A percentile compares a stretch with the other conserved stretches of the same genome.
These are phyloP conservation scores for Blastocystis sp. DNA, from an alignment of 352 stramenopile species.

Conservation along the genomic window DNA sequence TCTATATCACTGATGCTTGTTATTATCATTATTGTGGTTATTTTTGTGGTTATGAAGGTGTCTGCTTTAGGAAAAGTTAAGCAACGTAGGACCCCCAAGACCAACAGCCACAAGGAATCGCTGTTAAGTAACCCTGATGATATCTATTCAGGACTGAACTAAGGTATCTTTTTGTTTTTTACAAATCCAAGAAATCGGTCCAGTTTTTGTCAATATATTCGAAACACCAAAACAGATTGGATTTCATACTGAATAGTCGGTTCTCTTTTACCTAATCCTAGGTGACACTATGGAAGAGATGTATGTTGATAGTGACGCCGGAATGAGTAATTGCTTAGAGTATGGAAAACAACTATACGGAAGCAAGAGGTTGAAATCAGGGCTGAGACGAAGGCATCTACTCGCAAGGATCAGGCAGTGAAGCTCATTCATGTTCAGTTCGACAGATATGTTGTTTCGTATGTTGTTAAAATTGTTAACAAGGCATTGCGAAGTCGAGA, in stretches of 20 bases:
- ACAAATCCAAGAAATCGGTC: not conserved
- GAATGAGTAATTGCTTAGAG: not conserved
- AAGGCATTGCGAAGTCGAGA: conserved; percentile 11
- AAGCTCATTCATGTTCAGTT: conserved; percentile 19
- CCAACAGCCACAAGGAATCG: not conserved
- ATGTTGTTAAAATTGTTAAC: conserved; percentile 37
- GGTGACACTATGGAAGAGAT: conserved; percentile 19
- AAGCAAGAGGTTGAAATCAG: conserved; percentile 13
- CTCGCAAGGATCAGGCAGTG: conserved; percentile 5
- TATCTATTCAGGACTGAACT: not conserved
- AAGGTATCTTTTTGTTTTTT: not conserved
- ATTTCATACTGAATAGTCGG: not conserved
- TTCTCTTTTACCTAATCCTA: not conserved
- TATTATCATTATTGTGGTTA: not conserved
- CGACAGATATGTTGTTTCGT: conserved; percentile 21
- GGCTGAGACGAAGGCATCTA: not conserved
- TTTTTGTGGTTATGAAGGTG: conserved; percentile 3
- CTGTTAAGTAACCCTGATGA: not conserved
- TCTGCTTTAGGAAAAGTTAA: not conserved
- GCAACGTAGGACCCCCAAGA: not conserved
- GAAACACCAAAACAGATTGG: not conserved
- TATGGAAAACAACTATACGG: conserved; percentile 34
- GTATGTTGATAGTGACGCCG: not conserved
- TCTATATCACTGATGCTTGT: not conserved
- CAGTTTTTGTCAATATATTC: not conserved